A percentile compares a stretch with the other conserved stretches of the same genome.
Evolutionary conservation across 805 yeast species (phyloP).

Genomic region (Spathaspora boniae): DNA sequence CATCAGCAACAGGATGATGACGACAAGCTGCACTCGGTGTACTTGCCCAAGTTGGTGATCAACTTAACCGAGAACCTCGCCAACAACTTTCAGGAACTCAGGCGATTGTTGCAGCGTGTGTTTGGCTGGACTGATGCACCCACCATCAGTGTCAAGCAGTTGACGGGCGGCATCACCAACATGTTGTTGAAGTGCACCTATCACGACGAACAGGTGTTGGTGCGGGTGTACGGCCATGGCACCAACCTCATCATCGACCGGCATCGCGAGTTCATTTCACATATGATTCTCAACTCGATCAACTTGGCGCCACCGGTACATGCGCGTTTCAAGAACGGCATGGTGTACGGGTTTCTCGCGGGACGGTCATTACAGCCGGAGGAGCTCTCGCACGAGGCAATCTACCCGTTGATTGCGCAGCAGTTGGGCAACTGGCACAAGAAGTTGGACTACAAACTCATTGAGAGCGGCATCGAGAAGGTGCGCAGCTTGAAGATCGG

Average conservation of each 20-base stretch:
- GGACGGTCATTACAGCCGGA: slow-evolving; percentile 59
- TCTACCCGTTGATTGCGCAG: slow-evolving; percentile 60
- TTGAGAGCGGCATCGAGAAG: slow-evolving; percentile 45
- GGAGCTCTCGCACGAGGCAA: slow-evolving; percentile 45
- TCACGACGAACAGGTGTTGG: slow-evolving; percentile 35
- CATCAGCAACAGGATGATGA: neutral
- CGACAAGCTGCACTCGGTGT: slow-evolving; percentile 35
- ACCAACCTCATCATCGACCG: slow-evolving; percentile 70
- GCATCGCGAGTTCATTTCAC: slow-evolving; percentile 70
- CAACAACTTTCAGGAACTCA: slow-evolving; percentile 36
- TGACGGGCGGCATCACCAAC: slow-evolving; percentile 65
- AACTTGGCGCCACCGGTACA: slow-evolving; percentile 66
- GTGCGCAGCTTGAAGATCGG: slow-evolving; percentile 21
- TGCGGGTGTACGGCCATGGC: slow-evolving; percentile 73
- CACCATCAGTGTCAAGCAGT: slow-evolving; percentile 35
- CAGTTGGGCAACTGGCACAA: slow-evolving; percentile 72
- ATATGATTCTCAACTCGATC: slow-evolving; percentile 55
- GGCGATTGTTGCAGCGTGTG: slow-evolving; percentile 35
- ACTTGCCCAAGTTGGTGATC: slow-evolving; percentile 43
- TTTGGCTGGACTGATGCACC: slow-evolving; percentile 38
- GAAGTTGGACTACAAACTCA: slow-evolving; percentile 40
- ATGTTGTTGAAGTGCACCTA: slow-evolving; percentile 51
- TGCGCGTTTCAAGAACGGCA: slow-evolving; percentile 68
- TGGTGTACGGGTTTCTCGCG: slow-evolving; percentile 64
- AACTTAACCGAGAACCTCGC: slow-evolving; percentile 33